phyloP scores from a whole-genome alignment of 1,284 basidiomycete genomes.

The Leccinum griseonigrum region DNA sequence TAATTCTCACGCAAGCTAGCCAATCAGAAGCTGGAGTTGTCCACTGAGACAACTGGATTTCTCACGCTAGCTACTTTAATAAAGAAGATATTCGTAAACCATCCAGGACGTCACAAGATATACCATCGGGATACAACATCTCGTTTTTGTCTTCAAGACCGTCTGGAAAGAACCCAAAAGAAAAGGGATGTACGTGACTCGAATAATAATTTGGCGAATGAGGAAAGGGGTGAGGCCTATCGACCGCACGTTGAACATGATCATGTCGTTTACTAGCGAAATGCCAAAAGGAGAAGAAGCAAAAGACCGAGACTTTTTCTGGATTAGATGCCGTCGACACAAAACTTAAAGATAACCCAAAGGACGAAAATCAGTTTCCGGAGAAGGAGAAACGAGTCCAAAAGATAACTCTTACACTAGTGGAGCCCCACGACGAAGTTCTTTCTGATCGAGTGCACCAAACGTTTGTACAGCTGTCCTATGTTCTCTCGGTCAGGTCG shows the following conservation, averaged over 20 bases:
- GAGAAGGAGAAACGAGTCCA: not conserved
- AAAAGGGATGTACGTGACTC: not conserved
- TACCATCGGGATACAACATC: not conserved
- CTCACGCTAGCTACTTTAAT: no score
- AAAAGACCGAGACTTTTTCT: not conserved
- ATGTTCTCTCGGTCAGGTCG: not conserved
- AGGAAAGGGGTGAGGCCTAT: not conserved
- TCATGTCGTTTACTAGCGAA: slow-evolving; percentile 10
- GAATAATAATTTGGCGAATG: not conserved
- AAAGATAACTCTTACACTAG: not conserved
- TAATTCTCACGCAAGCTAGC: not conserved
- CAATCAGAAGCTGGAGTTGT: not conserved
- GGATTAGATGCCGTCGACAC: not conserved
- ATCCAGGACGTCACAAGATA: not conserved
- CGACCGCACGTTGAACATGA: slow-evolving; percentile 19
- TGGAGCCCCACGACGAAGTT: not conserved
- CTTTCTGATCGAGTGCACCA: not conserved
- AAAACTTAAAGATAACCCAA: not conserved
- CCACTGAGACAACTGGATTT: not conserved
- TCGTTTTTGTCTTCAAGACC: not conserved
- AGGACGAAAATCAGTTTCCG: not conserved
- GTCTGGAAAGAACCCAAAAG: not conserved
- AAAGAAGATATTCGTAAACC: not conserved
- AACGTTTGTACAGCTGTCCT: not conserved
- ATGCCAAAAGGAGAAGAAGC: slow-evolving; percentile 2